phyloP scores from a whole-genome alignment of 2,329 filamentous ascomycete genomes.

The Lasiodiplodia theobromae region DNA sequence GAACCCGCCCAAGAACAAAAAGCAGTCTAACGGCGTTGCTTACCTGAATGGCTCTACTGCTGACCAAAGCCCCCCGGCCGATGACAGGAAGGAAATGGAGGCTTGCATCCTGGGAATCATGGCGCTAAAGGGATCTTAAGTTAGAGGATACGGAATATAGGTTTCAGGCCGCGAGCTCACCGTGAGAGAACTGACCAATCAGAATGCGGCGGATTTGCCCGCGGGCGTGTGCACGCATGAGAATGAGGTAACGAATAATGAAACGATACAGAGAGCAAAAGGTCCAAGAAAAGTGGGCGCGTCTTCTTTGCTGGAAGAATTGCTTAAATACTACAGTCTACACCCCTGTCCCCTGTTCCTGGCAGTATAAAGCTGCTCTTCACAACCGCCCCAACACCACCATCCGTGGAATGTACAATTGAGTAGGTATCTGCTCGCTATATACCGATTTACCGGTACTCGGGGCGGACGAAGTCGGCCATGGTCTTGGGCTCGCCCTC shows the following conservation, averaged over 20 bases:
- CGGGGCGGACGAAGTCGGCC: slow-evolving; percentile 92
- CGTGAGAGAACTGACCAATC: slow-evolving; percentile 2
- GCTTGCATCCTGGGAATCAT: slow-evolving; percentile 76
- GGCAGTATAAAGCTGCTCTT: slow-evolving; percentile 22
- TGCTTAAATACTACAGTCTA: slow-evolving; percentile 28
- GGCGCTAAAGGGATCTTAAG: slow-evolving; percentile 71
- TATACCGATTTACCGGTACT: slow-evolving; percentile 86
- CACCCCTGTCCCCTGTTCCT: slow-evolving; percentile 16
- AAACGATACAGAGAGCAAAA: not conserved
- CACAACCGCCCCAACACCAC: slow-evolving; percentile 16
- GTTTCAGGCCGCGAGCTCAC: slow-evolving; percentile 1
- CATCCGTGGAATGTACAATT: slow-evolving; percentile 25
- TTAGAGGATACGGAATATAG: slow-evolving; percentile 1
- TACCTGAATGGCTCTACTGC: not conserved
- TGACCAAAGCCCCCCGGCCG: slow-evolving; percentile 45
- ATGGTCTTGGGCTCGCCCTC: slow-evolving; percentile 91
- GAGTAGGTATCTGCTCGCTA: slow-evolving; percentile 9
- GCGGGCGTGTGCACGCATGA: not conserved
- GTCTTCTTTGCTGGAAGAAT: slow-evolving; percentile 5
- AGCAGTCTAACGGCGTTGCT: slow-evolving; percentile 32
- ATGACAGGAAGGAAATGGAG: slow-evolving; percentile 67
- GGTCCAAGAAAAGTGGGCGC: not conserved
- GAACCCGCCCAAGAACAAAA: slow-evolving; percentile 44
- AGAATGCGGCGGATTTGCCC: not conserved
- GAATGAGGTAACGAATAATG: not conserved